Base-by-base conservation (phyloP, 2,329 filamentous ascomycete species). In the Hypoxylon sp. region DNA sequence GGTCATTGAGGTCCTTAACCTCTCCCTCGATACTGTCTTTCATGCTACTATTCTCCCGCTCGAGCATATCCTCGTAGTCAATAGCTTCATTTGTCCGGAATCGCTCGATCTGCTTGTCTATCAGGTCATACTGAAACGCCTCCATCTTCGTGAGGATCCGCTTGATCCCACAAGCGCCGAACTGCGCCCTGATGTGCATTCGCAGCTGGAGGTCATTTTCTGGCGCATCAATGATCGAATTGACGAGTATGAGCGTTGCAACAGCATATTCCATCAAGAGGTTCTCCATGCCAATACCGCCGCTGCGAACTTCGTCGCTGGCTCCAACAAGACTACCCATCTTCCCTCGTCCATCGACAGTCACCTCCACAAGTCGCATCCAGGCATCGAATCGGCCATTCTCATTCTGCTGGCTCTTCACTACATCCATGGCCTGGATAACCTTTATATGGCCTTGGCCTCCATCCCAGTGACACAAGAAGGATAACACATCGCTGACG, bases 311-410 rank as follows among this genome's bases (percentile, higher is more conserved):
- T 82, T 99, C 96, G 76, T 98, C 96, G 76, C 94, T 98, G 32
- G 96, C 96, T 71, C 96, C 96, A 28, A 99, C 96, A 74, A 98
- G 85, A 82, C 94, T 98, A 75, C 96, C 96, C 94, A 99, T 98
- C 86, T 98, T 99, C 75, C 96, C 96, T 76, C 96, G 91, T 41
- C 96, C 96, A 80, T 98, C 96, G 70, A 98, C 90, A 0, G 95
- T 98, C 74, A 98, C 95, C 81, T 98, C 96, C 45, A 98, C 95
- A 66, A 98, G 91, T 65, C 96, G 93, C 93, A 99, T 97, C 96
- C 96, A 99, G 38, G 94, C 91, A 80, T 99, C 96, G 76, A 99
- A 99, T 1, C 96, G 90, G 41, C 96, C 95, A 81, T 97, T 98
- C 79, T 98, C 96, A 68, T 91, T 92, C 76, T 94, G 91, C 75